Percentiles rank a stretch among this genome's conserved stretches.
Conservation (phyloP, 495 filamentous ascomycete genomes). For the Neurospora sp. region DNA sequence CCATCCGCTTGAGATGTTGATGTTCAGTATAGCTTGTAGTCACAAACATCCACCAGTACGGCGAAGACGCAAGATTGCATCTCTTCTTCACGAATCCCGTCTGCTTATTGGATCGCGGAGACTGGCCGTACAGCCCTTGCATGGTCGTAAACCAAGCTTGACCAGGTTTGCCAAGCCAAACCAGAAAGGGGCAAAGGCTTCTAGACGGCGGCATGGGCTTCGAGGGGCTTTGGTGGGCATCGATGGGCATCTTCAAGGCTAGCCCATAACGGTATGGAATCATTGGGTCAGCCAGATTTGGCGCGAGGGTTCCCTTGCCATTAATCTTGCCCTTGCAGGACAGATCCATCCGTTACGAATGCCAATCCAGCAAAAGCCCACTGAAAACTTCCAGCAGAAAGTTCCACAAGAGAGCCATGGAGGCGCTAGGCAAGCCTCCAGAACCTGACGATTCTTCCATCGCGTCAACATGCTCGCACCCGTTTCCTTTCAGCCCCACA, state of each 20-base stretch:
- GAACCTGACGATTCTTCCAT: not conserved
- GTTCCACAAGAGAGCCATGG: not conserved
- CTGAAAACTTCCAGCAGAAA: not conserved
- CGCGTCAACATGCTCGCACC: not conserved
- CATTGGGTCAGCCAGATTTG: not conserved
- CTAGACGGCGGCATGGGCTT: not conserved
- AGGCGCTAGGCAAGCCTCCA: not conserved
- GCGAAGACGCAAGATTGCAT: not conserved
- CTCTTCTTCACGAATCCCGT: not conserved
- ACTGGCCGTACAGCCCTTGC: not conserved
- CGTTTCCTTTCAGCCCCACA: not conserved
- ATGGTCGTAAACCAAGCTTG: not conserved
- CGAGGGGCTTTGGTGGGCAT: not conserved
- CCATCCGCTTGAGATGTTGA: not conserved
- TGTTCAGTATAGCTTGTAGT: not conserved
- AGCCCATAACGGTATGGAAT: not conserved
- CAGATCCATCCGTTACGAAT: not conserved
- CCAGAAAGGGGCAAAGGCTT: not conserved
- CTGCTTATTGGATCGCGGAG: conserved; percentile 3
- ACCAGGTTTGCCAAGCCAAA: not conserved
- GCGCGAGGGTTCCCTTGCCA: not conserved
- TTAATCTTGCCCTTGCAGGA: not conserved
- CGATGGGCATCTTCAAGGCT: not conserved
- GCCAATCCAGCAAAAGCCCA: not conserved
- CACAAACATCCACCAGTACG: not conserved